Conservation (phyloP, 2,329 filamentous ascomycete genomes). For the Hymenoscyphus salicellus region DNA sequence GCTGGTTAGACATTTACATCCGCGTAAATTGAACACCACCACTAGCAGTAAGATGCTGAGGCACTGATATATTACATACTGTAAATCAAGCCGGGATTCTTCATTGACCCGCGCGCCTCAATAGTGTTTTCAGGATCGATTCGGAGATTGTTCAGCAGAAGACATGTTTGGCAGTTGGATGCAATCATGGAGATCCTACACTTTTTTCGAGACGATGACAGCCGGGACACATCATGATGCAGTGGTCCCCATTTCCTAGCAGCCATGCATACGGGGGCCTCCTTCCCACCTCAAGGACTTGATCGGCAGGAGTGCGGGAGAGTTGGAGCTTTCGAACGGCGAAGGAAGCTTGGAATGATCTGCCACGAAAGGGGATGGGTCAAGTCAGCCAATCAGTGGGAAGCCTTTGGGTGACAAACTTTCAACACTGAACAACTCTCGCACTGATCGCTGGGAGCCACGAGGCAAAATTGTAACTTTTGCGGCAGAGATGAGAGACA, state of each 20-base stretch:
- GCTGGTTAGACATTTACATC: background rate
- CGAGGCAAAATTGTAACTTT: constrained; percentile 18
- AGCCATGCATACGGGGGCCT: constrained; percentile 9
- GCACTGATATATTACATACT: no score
- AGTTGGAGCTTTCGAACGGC: constrained; percentile 8
- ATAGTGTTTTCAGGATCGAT: constrained; percentile 14
- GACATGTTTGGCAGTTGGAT: constrained; percentile 6
- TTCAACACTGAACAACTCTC: constrained; percentile 6
- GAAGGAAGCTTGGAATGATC: constrained; percentile 17
- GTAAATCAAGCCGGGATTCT: background rate
- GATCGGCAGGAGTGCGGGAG: constrained; percentile 27
- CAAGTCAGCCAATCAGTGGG: constrained; percentile 14
- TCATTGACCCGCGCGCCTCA: background rate
- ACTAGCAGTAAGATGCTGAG: no score
- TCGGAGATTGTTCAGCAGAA: constrained; percentile 29
- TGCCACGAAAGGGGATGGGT: background rate
- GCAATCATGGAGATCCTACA: constrained; percentile 24
- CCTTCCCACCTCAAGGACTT: constrained; percentile 9
- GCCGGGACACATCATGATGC: constrained; percentile 31
- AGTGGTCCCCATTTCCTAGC: constrained; percentile 24
- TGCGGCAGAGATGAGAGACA: constrained; percentile 17
- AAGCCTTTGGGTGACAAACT: constrained; percentile 10
- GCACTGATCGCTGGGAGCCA: constrained; percentile 27
- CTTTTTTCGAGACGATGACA: constrained; percentile 26
- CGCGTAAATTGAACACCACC: background rate